These are phyloP conservation scores for Kalmanozyma brasiliensis DNA, from an alignment of 1,284 basidiomycete species.

Conservation along the genomic window DNA sequence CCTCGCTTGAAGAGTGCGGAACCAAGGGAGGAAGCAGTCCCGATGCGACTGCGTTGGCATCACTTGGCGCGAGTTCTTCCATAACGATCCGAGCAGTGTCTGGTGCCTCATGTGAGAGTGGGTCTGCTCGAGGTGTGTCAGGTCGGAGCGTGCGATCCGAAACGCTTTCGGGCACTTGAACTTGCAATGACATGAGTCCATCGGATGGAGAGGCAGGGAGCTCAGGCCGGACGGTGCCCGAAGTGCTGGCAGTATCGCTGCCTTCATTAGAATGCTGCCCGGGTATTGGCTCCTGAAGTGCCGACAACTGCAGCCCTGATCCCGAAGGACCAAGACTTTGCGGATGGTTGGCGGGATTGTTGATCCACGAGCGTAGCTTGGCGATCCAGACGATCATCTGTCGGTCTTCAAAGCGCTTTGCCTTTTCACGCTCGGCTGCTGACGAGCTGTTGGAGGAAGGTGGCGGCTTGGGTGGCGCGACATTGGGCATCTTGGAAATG, in stretches of 20 bases:
- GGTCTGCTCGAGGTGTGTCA: not conserved
- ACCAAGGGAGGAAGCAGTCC: slow-evolving; percentile 31
- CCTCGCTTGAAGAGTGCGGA: slow-evolving; percentile 4
- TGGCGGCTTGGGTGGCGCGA: slow-evolving; percentile 28
- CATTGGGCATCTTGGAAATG: slow-evolving; percentile 54
- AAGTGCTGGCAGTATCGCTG: not conserved
- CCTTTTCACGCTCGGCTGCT: slow-evolving; percentile 52
- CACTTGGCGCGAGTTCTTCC: not conserved
- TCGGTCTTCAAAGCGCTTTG: slow-evolving; percentile 49
- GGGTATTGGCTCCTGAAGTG: not conserved
- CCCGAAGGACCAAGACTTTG: not conserved
- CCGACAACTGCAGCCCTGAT: not conserved
- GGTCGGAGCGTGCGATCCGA: slow-evolving; percentile 3
- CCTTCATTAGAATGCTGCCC: not conserved
- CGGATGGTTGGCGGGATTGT: slow-evolving; percentile 27
- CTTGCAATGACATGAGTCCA: slow-evolving; percentile 34
- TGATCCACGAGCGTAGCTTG: slow-evolving; percentile 56
- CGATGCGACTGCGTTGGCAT: not conserved
- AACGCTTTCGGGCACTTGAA: slow-evolving; percentile 27
- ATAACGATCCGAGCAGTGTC: not conserved
- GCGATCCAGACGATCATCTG: slow-evolving; percentile 60
- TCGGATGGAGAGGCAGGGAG: slow-evolving; percentile 20
- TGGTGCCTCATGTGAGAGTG: not conserved
- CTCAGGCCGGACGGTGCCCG: not conserved
- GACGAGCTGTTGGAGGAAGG: slow-evolving; percentile 60